A percentile compares a stretch with the other conserved stretches of the same genome.
Evolutionary conservation across 2,329 filamentous ascomycete genomes (phyloP).

Genomic region (Cucurbitaria berberidis): DNA sequence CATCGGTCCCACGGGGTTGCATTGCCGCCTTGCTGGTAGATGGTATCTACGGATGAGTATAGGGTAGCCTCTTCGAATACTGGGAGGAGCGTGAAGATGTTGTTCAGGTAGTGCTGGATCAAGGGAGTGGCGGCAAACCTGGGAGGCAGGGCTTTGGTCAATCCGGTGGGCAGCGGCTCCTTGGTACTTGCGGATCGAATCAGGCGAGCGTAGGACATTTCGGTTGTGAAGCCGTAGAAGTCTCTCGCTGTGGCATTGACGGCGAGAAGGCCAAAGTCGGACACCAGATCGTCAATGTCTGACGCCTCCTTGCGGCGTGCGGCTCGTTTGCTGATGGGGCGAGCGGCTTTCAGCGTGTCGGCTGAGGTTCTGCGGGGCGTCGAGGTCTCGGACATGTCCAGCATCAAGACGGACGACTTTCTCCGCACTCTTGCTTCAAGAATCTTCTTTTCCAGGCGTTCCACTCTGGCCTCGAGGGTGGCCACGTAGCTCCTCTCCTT

Average conservation of each 20-base stretch:
- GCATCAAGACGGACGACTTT: conserved; percentile 72
- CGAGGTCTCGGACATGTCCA: conserved; percentile 61
- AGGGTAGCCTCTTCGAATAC: conserved; percentile 82
- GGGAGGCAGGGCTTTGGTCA: conserved; percentile 68
- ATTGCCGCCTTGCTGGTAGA: conserved; percentile 73
- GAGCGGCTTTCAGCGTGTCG: conserved; percentile 42
- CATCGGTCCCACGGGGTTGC: conserved; percentile 76
- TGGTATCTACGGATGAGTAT: conserved; percentile 77
- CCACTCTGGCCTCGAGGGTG: conserved; percentile 87
- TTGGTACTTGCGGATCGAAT: conserved; percentile 83
- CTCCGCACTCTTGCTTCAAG: conserved; percentile 68
- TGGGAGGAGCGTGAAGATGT: conserved; percentile 80
- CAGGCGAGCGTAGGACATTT: conserved; percentile 90
- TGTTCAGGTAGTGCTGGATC: conserved; percentile 83
- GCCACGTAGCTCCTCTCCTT: conserved; percentile 98
- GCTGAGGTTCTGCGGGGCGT: conserved; percentile 58
- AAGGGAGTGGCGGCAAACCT: conserved; percentile 71
- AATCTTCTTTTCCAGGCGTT: conserved; percentile 82
- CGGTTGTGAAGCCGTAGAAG: conserved; percentile 85
- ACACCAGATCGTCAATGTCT: conserved; percentile 89
- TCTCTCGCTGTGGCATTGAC: conserved; percentile 95
- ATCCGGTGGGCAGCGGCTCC: conserved; percentile 69
- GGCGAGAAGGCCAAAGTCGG: conserved; percentile 90
- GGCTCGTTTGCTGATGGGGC: conserved; percentile 47
- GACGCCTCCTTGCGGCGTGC: conserved; percentile 71